Percentiles rank a stretch among this genome's conserved stretches.
Conservation (phyloP, 495 filamentous ascomycete species). For the Rusavskia elegans region DNA sequence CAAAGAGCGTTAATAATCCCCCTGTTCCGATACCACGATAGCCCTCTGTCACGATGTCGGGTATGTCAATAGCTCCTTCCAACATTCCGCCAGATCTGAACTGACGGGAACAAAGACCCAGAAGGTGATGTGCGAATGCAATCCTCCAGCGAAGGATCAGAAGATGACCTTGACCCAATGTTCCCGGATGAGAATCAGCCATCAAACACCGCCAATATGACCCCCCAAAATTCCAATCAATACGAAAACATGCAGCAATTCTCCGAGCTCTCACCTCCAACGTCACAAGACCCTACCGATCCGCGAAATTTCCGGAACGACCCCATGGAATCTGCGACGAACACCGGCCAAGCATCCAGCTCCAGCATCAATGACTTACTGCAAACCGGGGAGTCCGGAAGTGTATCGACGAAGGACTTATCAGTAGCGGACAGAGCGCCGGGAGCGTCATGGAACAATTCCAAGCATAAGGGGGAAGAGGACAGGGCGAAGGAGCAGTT, state of each 20-base stretch:
- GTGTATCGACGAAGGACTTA: slow-evolving; percentile 5
- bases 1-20: too few relatives aligned
- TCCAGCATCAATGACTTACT: slow-evolving; percentile 1
- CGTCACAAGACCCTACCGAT: slow-evolving; percentile 25
- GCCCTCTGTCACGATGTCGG: slow-evolving; percentile 2
- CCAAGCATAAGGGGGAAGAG: slow-evolving; percentile 46
- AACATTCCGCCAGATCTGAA: not conserved
- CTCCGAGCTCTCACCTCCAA: slow-evolving; percentile 28
- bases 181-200: slow-evolving; percentile 19
- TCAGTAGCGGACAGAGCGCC: slow-evolving; percentile 14
- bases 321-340: slow-evolving; percentile 7
- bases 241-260: slow-evolving; percentile 2
- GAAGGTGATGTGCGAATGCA: slow-evolving; percentile 46
- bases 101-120: slow-evolving; percentile 18
- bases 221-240: slow-evolving; percentile 1
- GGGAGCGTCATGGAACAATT: slow-evolving; percentile 40
- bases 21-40: too few relatives aligned
- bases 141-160: slow-evolving; percentile 30
- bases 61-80: not conserved
- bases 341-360: slow-evolving; percentile 10
- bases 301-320: slow-evolving; percentile 2
- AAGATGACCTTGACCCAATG: slow-evolving; percentile 17
- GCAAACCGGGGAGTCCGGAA: too few relatives aligned
- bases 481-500: slow-evolving; percentile 31
- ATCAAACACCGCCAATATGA: slow-evolving; percentile 17